phyloP scores from a whole-genome alignment of 345 rosid genomes.

The Adansonia digitata region DNA sequence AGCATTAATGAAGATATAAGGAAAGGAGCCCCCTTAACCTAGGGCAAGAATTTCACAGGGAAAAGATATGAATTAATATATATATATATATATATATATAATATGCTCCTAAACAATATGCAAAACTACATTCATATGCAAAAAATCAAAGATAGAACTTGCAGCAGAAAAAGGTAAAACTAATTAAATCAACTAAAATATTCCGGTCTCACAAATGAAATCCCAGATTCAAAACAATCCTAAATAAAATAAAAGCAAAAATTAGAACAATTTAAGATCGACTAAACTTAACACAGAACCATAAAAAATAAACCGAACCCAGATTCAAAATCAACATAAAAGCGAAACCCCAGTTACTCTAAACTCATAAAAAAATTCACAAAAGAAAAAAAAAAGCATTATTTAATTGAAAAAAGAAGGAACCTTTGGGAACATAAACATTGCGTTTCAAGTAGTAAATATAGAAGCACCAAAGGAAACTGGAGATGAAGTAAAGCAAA shows the following conservation, averaged over 20 bases:
- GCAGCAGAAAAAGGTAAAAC: neutral
- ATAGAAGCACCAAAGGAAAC: slow-evolving; percentile 85
- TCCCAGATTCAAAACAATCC: neutral
- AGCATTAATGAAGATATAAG: neutral
- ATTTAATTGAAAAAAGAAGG: neutral
- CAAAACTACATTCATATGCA: neutral
- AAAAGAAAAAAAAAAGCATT: neutral
- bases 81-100: too few species aligned
- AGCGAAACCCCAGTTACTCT: too few species aligned
- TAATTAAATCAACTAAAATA: neutral
- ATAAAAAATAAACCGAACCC: neutral
- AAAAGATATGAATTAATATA: neutral
- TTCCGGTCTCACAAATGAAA: neutral
- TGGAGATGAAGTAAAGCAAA: slow-evolving; percentile 69
- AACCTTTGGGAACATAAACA: slow-evolving; percentile 78
- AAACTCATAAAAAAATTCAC: neutral
- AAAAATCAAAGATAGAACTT: neutral
- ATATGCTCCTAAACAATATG: neutral
- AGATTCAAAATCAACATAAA: neutral
- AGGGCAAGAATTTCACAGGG: neutral
- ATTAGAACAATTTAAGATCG: neutral
- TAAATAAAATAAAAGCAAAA: neutral
- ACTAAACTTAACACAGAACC: neutral
- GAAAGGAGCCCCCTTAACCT: slow-evolving; percentile 2
- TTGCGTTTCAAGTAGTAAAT: slow-evolving; percentile 77